Evolutionary conservation across 2,329 filamentous ascomycete genomes (phyloP), one percentile per base, ranked within the genome.

Genomic region (Sarocladium strictum): DNA sequence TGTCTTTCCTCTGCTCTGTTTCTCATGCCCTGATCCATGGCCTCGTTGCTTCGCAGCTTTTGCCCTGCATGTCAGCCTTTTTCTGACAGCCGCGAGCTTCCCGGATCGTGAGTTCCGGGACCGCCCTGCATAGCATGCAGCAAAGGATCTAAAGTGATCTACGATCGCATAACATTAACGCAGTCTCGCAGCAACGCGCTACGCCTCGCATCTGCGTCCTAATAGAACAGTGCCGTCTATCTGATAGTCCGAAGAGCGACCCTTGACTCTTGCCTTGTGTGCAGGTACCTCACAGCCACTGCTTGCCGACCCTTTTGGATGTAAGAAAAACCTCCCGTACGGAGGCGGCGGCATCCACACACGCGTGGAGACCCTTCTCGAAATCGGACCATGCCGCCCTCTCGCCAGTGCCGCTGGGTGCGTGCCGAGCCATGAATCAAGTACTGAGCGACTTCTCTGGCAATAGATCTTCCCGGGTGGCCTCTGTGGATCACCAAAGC

Each of bases 61-160:
- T 21, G 47, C 29, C 47, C 47, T 51, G 47, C 47, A 51, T 12
- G 47, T 32, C 26, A 35, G 27, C 47, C 47, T 35, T 33, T 17
- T 51, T 35, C 21, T 51, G 47, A 35, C 47, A 51, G n/a, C 14
- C 29, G 43, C 26, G 43, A 21, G 27, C 47, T 19, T 5, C n/a
- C 14, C 50, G 50, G 50, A 53, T 53, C 50, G 50, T 53, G 50
- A 53, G 50, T 33, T 21, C 32, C 50, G 32, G 32, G 10, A 33
- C 23, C 35, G 50, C 50, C 50, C 33, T 53, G 50, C 50, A 53
- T 26, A 40, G 21, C 50, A 40, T 53, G 35, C 50, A 53, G 50
- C 50, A 38, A 19, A 32, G 50, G 50, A 53, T 53, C 50, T 53
- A 15, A 35, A 11, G 24, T 52, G 50, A 53, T 53, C 50, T 53